Percentiles rank a stretch among this genome's conserved stretches.
These are phyloP conservation scores for Mucor plumbeus DNA, from an alignment of 371 early-diverging fungal genomes.

Conservation along the genomic window DNA sequence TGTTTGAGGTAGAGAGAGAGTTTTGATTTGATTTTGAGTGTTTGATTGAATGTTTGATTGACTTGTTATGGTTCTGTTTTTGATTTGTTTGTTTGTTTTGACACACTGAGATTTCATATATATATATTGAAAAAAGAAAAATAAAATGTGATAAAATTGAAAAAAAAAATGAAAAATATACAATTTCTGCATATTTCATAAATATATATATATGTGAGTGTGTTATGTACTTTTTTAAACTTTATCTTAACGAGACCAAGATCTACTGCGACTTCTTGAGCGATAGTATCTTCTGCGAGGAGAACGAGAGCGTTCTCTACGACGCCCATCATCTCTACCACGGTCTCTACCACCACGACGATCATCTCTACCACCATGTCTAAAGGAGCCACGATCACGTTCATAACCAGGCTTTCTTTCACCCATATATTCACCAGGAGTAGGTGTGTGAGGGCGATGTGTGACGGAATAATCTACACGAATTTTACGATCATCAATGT, in stretches of 20 bases:
- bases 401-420: constrained; percentile 40
- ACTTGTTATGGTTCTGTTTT: neutral
- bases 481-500: constrained; percentile 76
- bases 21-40: neutral
- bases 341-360: constrained; percentile 15
- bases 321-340: constrained; percentile 27
- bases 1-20: constrained; percentile 3
- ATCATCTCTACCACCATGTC: constrained; percentile 16
- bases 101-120: neutral
- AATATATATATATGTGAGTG: neutral
- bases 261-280: constrained; percentile 46
- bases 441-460: constrained; percentile 67
- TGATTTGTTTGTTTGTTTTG: constrained; percentile 3
- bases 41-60: neutral
- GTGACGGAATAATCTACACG: constrained; percentile 83
- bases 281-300: constrained; percentile 44
- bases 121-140: constrained; percentile 11
- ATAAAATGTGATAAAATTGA: constrained; percentile 5
- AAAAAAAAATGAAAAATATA: neutral
- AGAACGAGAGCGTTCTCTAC: constrained; percentile 38
- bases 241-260: constrained; percentile 43
- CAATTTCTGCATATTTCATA: neutral
- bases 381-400: constrained; percentile 26
- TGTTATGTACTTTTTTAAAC: neutral
- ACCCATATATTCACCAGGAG: constrained; percentile 77